Evolutionary conservation across 139 green algal genomes (phyloP).

Genomic region (Chlorella ohadii): DNA sequence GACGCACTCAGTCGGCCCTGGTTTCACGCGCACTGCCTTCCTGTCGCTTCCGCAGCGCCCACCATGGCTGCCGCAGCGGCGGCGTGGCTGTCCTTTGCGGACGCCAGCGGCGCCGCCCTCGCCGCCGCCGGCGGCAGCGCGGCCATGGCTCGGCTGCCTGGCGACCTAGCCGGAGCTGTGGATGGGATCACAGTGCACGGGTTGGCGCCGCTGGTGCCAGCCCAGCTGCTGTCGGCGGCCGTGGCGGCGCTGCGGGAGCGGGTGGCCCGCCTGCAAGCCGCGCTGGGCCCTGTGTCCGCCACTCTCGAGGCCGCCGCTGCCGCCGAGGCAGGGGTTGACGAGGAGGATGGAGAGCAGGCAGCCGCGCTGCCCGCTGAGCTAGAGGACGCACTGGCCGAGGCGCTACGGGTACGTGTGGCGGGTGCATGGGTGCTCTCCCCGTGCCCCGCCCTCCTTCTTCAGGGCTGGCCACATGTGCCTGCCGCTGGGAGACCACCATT

Average conservation of each 20-base stretch:
- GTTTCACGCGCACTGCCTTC: too few relatives aligned
- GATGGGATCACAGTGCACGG: background rate
- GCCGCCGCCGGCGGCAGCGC: background rate
- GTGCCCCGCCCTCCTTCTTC: too few relatives aligned
- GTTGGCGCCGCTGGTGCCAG: background rate
- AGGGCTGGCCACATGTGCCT: too few relatives aligned
- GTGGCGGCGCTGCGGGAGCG: background rate
- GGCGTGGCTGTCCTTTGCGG: slow-evolving; percentile 19
- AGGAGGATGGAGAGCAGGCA: background rate
- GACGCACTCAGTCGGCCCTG: too few relatives aligned
- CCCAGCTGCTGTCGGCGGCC: slow-evolving; percentile 1
- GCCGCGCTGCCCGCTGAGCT: background rate
- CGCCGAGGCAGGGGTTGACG: background rate
- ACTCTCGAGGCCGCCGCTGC: background rate
- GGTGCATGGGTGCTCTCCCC: too few relatives aligned
- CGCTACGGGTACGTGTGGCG: background rate
- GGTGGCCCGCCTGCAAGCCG: background rate
- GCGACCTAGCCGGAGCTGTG: background rate
- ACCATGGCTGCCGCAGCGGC: background rate
- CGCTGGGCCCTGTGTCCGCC: background rate
- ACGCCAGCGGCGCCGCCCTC: background rate
- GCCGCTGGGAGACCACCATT: too few relatives aligned
- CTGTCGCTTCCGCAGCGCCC: background rate
- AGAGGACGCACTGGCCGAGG: background rate
- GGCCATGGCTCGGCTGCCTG: background rate